phyloP scores from a whole-genome alignment of 768 basidiomycete genomes.

The Trichaptum fuscoviolaceum region DNA sequence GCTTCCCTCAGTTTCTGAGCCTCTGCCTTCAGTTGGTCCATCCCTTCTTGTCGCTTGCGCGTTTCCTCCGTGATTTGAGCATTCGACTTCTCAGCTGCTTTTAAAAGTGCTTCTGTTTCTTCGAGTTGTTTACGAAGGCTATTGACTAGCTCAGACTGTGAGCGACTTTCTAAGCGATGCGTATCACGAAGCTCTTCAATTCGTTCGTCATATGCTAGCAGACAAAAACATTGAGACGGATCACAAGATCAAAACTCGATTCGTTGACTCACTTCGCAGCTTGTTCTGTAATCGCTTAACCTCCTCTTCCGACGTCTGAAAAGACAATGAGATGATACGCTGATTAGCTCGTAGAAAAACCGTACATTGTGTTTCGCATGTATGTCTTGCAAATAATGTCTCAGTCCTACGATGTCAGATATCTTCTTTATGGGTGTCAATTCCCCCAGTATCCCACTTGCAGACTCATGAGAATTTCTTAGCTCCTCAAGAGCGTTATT shows the following conservation, averaged over 20 bases:
- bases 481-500: conserved; percentile 73
- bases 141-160: conserved; percentile 71
- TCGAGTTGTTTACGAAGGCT: conserved; percentile 60
- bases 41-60: conserved; percentile 47
- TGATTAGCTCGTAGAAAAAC: conserved; percentile 15
- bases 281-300: conserved; percentile 68
- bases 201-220: conserved; percentile 74
- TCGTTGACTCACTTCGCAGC: conserved; percentile 55
- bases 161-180: conserved; percentile 74
- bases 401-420: conserved; percentile 59
- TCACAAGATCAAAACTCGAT: background rate
- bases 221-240: conserved; percentile 4
- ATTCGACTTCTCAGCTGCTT: conserved; percentile 47
- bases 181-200: conserved; percentile 82
- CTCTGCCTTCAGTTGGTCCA: conserved; percentile 58
- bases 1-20: conserved; percentile 50
- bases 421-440: conserved; percentile 66
- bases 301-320: conserved; percentile 69
- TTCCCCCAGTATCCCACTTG: conserved; percentile 63
- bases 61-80: conserved; percentile 44
- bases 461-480: conserved; percentile 64
- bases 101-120: conserved; percentile 66
- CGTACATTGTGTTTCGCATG: conserved; percentile 66
- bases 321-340: conserved; percentile 4
- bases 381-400: conserved; percentile 66